Evolutionary conservation across 192 early-diverging fungal genomes (phyloP), one percentile per base, ranked within the genome.

Genomic region (Entomortierella beljakovae): DNA sequence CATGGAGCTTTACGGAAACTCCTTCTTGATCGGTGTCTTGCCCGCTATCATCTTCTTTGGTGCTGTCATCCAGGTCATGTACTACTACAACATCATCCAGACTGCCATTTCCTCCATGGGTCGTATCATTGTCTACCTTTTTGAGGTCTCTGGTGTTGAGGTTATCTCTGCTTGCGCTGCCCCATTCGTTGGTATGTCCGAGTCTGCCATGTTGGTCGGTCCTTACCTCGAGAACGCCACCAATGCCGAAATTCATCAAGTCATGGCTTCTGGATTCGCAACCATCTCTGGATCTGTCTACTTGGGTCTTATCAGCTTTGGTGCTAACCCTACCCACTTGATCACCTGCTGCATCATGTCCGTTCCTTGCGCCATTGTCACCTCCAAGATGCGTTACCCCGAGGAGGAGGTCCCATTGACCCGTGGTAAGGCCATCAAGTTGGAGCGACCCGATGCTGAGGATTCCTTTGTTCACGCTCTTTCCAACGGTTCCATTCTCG

Each of bases 261-360:
- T 92, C 83, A 91, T 97, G 92, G 87, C 89, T 11, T 94, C 93
- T 54, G 95, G 95, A 66, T 97, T 97, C 81, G 90, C 95, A 46
- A 97, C 95, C 57, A 91, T 97, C 67, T 90, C 94, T 52, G 95
- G 93, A 37, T 95, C 95, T 2, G 91, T 92, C 10, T 82, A 94
- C 26, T 83, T 90, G 49, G 92, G 85, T 42, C 95, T 95, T 79
- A 85, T 92, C 60, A 69, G 83, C 31, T 81, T 94, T 75, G 93
- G 93, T 60, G 90, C 92, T 16, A 68, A 82, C 61, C 80, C 87
- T 8, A 81, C 85, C 8, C 83, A 88, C 69, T 80, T 97, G 56
- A 88, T 97, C 67, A 93, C 94, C 1, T 88, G 93, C 18, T 95
- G 94, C 79, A 82, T 95, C 86, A 95, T 97, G 94, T 97, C 95